phyloP scores from a whole-genome alignment of 1,139 yeast species.

The Kurtzmaniella quercitrusa region DNA sequence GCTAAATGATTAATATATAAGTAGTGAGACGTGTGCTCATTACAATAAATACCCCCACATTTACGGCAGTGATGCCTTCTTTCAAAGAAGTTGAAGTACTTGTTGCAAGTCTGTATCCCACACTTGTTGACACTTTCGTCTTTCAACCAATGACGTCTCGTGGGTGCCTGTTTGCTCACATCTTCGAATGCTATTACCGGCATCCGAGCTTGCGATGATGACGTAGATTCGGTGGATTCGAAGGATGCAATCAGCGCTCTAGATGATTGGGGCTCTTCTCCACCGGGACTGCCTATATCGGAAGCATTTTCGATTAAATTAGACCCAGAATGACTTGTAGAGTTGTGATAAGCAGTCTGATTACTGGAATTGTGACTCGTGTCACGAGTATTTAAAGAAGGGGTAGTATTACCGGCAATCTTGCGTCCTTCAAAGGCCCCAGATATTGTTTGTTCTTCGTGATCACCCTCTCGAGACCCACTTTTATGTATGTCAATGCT shows the following conservation, averaged over 20 bases:
- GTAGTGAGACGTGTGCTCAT: constrained; percentile 54
- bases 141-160: constrained; percentile 73
- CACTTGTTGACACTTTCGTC: constrained; percentile 64
- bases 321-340: neutral
- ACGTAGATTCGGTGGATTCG: constrained; percentile 33
- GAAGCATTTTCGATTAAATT: neutral
- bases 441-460: neutral
- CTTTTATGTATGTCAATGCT: constrained; percentile 2
- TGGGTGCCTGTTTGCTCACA: constrained; percentile 44
- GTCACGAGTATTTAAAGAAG: neutral
- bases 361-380: neutral
- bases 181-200: constrained; percentile 21
- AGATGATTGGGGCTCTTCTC: constrained; percentile 11
- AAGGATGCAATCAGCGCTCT: constrained; percentile 30
- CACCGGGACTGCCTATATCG: neutral
- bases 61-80: constrained; percentile 92
- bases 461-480: constrained; percentile 7
- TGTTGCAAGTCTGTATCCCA: constrained; percentile 52
- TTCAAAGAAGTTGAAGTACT: constrained; percentile 67
- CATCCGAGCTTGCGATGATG: constrained; percentile 9
- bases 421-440: neutral
- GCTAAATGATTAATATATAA: constrained; percentile 65
- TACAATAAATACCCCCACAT: constrained; percentile 90
- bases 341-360: neutral
- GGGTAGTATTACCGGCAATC: constrained; percentile 1